Percentiles rank a stretch among this genome's conserved stretches.
phyloP scores from a whole-genome alignment of 1,284 basidiomycete genomes.

The Ustilago trichophora region DNA sequence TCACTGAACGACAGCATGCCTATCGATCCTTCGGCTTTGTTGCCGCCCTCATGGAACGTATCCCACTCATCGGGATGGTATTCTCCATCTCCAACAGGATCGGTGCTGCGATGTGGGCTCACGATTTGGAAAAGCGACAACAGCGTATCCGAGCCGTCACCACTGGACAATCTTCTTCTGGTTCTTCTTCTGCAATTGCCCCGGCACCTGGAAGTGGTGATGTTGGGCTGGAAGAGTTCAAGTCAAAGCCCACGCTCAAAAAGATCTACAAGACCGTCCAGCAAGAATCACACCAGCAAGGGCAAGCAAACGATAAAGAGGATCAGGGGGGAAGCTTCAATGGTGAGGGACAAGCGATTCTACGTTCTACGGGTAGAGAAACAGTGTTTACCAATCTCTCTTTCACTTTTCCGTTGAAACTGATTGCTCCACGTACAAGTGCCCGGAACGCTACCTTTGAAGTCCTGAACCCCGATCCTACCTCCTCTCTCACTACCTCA shows the following conservation, averaged over 20 bases:
- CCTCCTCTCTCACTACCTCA: no score
- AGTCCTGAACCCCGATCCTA: no score
- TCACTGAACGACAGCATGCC: conserved; percentile 58
- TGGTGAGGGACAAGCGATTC: conserved; percentile 44
- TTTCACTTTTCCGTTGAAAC: conserved; percentile 88
- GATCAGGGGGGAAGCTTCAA: no score
- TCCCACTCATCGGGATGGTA: conserved; percentile 59
- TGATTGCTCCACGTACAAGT: conserved; percentile 75
- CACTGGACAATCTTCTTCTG: no score
- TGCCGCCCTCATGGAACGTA: conserved; percentile 57
- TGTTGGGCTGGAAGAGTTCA: conserved; percentile 27
- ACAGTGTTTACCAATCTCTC: conserved; percentile 76
- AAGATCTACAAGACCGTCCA: conserved; percentile 36
- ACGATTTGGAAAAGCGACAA: conserved; percentile 65
- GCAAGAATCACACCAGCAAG: no score
- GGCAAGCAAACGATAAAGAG: no score
- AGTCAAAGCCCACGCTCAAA: conserved; percentile 31
- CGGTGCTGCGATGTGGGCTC: conserved; percentile 65
- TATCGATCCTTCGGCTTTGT: conserved; percentile 61
- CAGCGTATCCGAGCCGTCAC: conserved; percentile 44
- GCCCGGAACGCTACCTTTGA: conserved; percentile 64
- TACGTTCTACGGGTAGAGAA: conserved; percentile 14
- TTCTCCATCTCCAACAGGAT: conserved; percentile 64
- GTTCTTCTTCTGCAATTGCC: no score
- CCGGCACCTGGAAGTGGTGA: no score